Evolutionary conservation across 129 eudicot species (phyloP).

Genomic region (Deinandra increscens): DNA sequence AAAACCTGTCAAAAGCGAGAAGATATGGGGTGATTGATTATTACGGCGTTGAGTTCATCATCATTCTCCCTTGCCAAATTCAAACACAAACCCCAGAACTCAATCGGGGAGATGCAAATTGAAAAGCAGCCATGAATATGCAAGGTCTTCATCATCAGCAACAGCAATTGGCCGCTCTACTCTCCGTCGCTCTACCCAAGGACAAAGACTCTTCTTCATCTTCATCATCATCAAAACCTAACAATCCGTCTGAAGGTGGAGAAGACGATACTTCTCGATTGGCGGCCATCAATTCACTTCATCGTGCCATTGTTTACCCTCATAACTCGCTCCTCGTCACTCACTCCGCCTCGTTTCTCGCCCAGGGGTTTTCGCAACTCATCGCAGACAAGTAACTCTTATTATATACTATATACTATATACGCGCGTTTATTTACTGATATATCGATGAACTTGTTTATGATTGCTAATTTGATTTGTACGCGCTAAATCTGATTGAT

Average conservation of each 20-base stretch:
- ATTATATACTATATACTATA: background rate
- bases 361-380: slow-evolving; percentile 86
- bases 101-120: slow-evolving; percentile 45
- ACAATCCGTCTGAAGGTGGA: slow-evolving; percentile 32
- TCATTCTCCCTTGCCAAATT: slow-evolving; percentile 13
- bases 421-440: background rate
- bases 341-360: slow-evolving; percentile 85
- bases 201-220: slow-evolving; percentile 38
- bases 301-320: slow-evolving; percentile 76
- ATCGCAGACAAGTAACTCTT: slow-evolving; percentile 69
- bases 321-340: slow-evolving; percentile 82
- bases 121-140: slow-evolving; percentile 42
- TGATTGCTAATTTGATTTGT: slow-evolving; percentile 10
- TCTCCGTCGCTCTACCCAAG: slow-evolving; percentile 73
- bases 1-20: background rate
- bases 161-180: slow-evolving; percentile 85
- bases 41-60: background rate
- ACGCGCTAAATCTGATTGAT: background rate
- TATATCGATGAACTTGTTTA: background rate
- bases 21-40: background rate
- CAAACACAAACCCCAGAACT: slow-evolving; percentile 24
- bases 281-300: slow-evolving; percentile 72
- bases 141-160: slow-evolving; percentile 96
- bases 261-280: slow-evolving; percentile 61
- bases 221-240: slow-evolving; percentile 29